Percentiles rank a stretch among this genome's conserved stretches.
These are phyloP conservation scores for Echium plantagineum DNA, from an alignment of 257 asterid species.

Conservation along the genomic window DNA sequence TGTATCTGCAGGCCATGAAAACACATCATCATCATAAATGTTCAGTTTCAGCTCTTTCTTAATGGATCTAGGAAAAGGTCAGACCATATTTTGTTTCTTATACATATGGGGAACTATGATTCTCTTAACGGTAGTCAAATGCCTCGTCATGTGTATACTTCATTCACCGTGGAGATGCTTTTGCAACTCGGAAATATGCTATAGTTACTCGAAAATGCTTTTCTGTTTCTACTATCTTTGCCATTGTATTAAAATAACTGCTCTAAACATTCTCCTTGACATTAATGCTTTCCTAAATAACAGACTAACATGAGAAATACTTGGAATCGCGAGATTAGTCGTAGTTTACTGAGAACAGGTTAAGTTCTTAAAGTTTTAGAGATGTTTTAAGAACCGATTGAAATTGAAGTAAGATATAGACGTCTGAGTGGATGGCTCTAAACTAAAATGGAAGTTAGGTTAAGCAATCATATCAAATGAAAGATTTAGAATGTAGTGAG, in stretches of 20 bases:
- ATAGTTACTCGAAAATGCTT: not conserved
- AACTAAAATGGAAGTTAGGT: not conserved
- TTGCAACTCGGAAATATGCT: not conserved
- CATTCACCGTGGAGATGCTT: not conserved
- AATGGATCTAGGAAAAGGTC: not conserved
- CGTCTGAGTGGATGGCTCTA: too few relatives aligned
- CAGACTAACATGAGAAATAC: too few relatives aligned
- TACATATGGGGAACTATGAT: not conserved
- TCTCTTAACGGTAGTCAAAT: too few relatives aligned
- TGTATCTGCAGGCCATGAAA: slow-evolving; percentile 38
- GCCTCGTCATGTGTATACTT: too few relatives aligned
- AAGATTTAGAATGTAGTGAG: not conserved
- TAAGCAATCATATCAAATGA: not conserved
- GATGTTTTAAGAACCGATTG: not conserved
- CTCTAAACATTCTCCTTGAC: too few relatives aligned
- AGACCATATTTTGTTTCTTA: not conserved
- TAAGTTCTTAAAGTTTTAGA: too few relatives aligned
- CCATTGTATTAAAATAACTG: too few relatives aligned
- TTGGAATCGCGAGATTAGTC: too few relatives aligned
- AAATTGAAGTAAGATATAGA: not conserved
- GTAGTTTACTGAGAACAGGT: too few relatives aligned
- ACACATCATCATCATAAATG: not conserved
- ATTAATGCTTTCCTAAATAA: too few relatives aligned
- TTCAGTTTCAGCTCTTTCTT: not conserved
- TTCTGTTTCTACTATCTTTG: too few relatives aligned